A percentile compares a stretch with the other conserved stretches of the same genome.
phyloP scores from a whole-genome alignment of 2,329 filamentous ascomycete genomes.

The Aspergillus fumigatiaffinis region DNA sequence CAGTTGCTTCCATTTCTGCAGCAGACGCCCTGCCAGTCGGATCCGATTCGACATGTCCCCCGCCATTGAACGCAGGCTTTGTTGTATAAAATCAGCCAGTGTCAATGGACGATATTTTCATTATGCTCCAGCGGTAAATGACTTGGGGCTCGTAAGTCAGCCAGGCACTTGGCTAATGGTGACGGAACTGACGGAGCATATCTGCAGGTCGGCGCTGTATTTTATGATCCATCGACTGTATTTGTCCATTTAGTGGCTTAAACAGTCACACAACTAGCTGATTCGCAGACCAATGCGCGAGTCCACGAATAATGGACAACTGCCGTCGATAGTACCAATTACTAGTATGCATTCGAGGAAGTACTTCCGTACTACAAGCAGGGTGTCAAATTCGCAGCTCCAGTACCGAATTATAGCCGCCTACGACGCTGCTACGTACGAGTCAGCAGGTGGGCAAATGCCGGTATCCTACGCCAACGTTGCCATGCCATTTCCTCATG shows the following conservation, averaged over 20 bases:
- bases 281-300: slow-evolving; percentile 10
- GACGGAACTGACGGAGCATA: background rate
- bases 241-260: slow-evolving; percentile 9
- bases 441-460: background rate
- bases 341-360: slow-evolving; percentile 24
- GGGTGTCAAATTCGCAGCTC: no score
- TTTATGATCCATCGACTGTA: slow-evolving; percentile 22
- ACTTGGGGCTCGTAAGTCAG: slow-evolving; percentile 5
- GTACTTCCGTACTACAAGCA: slow-evolving; percentile 20
- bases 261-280: slow-evolving; percentile 16
- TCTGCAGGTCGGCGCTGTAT: slow-evolving; percentile 17
- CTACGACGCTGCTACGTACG: slow-evolving; percentile 18
- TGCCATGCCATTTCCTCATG: background rate
- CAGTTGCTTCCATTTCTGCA: no score
- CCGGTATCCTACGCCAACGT: no score
- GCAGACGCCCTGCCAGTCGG: slow-evolving; percentile 8
- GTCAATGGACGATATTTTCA: slow-evolving; percentile 18
- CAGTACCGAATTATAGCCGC: background rate
- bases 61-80: no score
- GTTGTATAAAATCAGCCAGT: background rate
- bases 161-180: background rate
- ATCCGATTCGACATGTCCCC: slow-evolving; percentile 17
- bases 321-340: slow-evolving; percentile 9
- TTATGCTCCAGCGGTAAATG: slow-evolving; percentile 12
- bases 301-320: background rate